Evolutionary conservation across 768 basidiomycete species (phyloP), one percentile per base, ranked within the genome.

Genomic region (Leccinum incarnatum): DNA sequence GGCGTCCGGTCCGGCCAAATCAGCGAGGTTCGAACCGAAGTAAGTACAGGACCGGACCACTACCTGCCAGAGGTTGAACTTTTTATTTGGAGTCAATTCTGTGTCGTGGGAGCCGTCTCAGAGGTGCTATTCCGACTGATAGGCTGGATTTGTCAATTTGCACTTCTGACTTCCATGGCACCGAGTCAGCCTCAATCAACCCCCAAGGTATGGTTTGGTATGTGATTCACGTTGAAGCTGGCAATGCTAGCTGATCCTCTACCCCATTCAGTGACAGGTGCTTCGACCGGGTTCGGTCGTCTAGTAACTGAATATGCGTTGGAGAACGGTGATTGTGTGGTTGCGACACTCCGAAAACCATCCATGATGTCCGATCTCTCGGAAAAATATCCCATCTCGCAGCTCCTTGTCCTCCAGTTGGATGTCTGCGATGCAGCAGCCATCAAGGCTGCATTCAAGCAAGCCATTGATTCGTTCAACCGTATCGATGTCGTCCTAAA

Each of bases 301-400:
- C 50, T 63, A 11, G 62, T 74, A 37, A 68, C 68, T 21, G 75
- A 77, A 61, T 25, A 15, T 34, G 75, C 71, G n/a, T 73, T 81
- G 27, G 59, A 61, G 23, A 63, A 69, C 2, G 79, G 79, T n/a
- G 77, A 77, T 56, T 70, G 59, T 10, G 79, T 72, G 27, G 70
- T 79, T 51, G 80, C 81, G 17, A 78, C 81, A 15, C 67, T 79
- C 25, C 78, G 81, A 55, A 75, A 67, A 27, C 79, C 79, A 6
- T 69, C 60, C 15, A 66, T 60, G 52, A 62, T 81, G 51, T 59
- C 64, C 30, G 70, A 74, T 55, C 76, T 73, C 29, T 54, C 61
- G 12, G 55, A 45, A 3, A 53, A 72, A 53, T 76, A 77, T 55
- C 60, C 69, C 4, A n/a, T 66, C 25, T 67, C 72, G 6, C 70